Conservation (phyloP, 768 basidiomycete genomes). For the Pulveroboletus sp. region DNA sequence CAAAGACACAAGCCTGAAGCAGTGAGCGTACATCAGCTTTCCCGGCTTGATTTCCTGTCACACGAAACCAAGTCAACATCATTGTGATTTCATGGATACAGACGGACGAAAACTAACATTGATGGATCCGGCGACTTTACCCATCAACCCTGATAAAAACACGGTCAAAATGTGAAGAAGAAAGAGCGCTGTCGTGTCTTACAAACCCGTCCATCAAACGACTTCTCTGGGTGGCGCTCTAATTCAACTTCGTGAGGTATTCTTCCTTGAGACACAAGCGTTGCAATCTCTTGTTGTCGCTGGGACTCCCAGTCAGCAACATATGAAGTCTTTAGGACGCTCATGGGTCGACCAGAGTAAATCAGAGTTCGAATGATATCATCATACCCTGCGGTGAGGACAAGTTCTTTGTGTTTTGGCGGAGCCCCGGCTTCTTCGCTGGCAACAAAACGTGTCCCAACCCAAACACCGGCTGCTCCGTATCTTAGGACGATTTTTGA, state of each 20-base stretch:
- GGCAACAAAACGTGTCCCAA: constrained; percentile 83
- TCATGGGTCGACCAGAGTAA: constrained; percentile 77
- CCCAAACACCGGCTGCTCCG: constrained; percentile 85
- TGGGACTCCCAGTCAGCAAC: constrained; percentile 71
- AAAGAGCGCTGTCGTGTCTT: constrained; percentile 22
- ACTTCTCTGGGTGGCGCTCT: constrained; percentile 62
- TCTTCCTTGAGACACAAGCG: constrained; percentile 57
- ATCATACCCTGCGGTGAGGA: constrained; percentile 69
- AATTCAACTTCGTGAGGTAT: constrained; percentile 77
- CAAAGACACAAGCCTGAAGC: not conserved
- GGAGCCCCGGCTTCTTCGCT: constrained; percentile 79
- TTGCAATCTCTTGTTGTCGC: constrained; percentile 54
- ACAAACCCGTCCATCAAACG: constrained; percentile 58
- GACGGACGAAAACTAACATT: constrained; percentile 37
- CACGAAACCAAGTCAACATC: not conserved
- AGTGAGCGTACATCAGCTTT: constrained; percentile 64
- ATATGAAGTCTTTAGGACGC: constrained; percentile 78
- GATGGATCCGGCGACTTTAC: constrained; percentile 70
- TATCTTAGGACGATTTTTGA: constrained; percentile 44
- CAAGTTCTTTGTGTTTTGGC: constrained; percentile 62
- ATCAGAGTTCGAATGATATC: constrained; percentile 69
- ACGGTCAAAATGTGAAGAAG: constrained; percentile 1
- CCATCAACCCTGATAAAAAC: constrained; percentile 61
- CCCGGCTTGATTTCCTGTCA: constrained; percentile 78
- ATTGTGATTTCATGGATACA: not conserved